Conservation (phyloP, 331 rosid species). For the Quercus tomentella region DNA sequence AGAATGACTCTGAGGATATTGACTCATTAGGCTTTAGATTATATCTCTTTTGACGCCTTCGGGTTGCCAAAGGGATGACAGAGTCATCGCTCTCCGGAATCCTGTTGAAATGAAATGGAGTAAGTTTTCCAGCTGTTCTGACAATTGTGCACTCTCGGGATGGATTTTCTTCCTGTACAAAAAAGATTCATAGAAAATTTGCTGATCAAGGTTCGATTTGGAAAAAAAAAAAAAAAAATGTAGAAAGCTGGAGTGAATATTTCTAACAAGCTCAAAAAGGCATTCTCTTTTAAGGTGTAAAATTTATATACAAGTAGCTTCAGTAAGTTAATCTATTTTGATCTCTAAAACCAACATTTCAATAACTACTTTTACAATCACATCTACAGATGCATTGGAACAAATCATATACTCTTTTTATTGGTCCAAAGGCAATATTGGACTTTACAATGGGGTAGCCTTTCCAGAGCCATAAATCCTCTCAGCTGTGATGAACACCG, state of each 20-base stretch:
- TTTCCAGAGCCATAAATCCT: not conserved
- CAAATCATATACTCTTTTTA: not conserved
- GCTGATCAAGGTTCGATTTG: not conserved
- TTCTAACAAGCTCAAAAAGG: not conserved
- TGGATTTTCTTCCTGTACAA: conserved; percentile 81
- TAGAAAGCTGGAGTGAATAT: not conserved
- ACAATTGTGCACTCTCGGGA: conserved; percentile 86
- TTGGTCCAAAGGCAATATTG: not conserved
- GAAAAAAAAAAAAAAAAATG: no score
- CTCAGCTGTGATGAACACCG: not conserved
- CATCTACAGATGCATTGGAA: not conserved
- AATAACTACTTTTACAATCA: not conserved
- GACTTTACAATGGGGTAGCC: not conserved
- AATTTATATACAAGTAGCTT: not conserved
- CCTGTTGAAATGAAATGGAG: conserved; percentile 83
- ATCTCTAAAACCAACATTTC: not conserved
- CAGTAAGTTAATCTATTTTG: not conserved
- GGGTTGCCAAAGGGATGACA: conserved; percentile 66
- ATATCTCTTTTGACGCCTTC: conserved; percentile 81
- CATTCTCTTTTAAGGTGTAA: not conserved
- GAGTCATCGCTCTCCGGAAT: conserved; percentile 64
- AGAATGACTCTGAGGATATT: conserved; percentile 72
- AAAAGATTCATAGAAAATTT: conserved; percentile 9
- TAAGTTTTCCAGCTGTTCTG: conserved; percentile 91
- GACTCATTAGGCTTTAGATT: conserved; percentile 65